These are phyloP conservation scores for Mycena polygramma DNA, from an alignment of 768 basidiomycete species.

Conservation along the genomic window DNA sequence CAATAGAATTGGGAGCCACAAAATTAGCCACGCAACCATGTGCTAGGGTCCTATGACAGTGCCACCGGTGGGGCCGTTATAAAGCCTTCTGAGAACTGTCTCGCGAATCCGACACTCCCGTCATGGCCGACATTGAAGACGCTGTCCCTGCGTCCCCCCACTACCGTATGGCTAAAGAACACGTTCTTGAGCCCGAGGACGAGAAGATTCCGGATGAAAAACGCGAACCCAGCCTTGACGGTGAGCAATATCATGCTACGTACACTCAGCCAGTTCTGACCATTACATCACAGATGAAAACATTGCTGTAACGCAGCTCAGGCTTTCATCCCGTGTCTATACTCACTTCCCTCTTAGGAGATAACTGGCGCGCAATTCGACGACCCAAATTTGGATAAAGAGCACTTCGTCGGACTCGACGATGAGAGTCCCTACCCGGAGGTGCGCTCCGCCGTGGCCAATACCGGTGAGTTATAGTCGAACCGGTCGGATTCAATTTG, in stretches of 20 bases:
- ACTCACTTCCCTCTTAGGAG: slow-evolving; percentile 40
- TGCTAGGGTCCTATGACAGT: slow-evolving; percentile 1
- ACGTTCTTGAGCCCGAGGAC: slow-evolving; percentile 29
- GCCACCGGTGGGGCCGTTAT: slow-evolving; percentile 22
- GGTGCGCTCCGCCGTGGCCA: slow-evolving; percentile 78
- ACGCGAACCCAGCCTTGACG: slow-evolving; percentile 40
- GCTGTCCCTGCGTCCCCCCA: slow-evolving; percentile 41
- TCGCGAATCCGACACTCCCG: neutral
- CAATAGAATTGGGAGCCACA: neutral
- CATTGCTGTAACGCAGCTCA: slow-evolving; percentile 45
- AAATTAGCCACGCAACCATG: slow-evolving; percentile 1
- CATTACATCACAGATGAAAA: slow-evolving; percentile 39
- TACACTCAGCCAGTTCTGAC: neutral
- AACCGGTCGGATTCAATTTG: slow-evolving; percentile 62
- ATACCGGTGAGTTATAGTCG: slow-evolving; percentile 38
- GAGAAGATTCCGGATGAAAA: slow-evolving; percentile 42
- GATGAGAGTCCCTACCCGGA: slow-evolving; percentile 87
- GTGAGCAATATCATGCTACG: slow-evolving; percentile 37
- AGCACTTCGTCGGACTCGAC: slow-evolving; percentile 53
- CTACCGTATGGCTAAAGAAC: slow-evolving; percentile 41
- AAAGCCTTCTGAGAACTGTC: slow-evolving; percentile 14
- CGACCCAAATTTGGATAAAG: slow-evolving; percentile 61
- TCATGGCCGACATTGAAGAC: slow-evolving; percentile 32
- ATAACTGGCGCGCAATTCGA: slow-evolving; percentile 55
- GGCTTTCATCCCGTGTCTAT: neutral